Evolutionary conservation across 805 yeast genomes (phyloP).

Genomic region (Pichia phayaonensis): DNA sequence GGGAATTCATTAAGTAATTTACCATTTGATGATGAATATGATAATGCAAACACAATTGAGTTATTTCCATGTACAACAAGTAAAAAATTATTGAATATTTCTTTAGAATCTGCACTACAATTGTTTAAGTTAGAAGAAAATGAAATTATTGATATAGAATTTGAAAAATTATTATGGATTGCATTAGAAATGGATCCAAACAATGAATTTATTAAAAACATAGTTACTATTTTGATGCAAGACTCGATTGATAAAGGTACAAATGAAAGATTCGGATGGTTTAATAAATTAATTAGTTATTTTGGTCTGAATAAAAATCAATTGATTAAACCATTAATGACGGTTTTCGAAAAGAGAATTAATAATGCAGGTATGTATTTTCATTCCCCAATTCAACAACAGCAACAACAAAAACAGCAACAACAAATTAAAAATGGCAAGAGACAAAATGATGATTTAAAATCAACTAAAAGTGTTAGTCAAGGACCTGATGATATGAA

Average conservation of each 20-base stretch:
- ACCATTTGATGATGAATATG: slow-evolving; percentile 22
- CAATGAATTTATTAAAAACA: slow-evolving; percentile 14
- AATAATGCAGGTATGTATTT: slow-evolving; percentile 27
- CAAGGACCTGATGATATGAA: slow-evolving; percentile 20
- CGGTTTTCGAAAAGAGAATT: slow-evolving; percentile 22
- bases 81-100: slow-evolving; percentile 19
- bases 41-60: slow-evolving; percentile 14
- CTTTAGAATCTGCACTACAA: slow-evolving; percentile 25
- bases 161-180: slow-evolving; percentile 25
- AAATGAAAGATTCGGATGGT: slow-evolving; percentile 22
- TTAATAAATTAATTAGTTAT: slow-evolving; percentile 21
- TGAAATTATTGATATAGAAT: slow-evolving; percentile 14
- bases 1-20: slow-evolving; percentile 17
- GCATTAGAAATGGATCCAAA: slow-evolving; percentile 24
- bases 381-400: slow-evolving; percentile 6
- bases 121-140: slow-evolving; percentile 19
- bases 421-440: neutral
- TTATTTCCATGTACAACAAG: slow-evolving; percentile 28
- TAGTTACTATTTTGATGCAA: slow-evolving; percentile 20
- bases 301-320: slow-evolving; percentile 22
- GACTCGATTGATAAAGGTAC: slow-evolving; percentile 8
- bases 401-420: neutral
- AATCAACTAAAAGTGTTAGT: neutral
- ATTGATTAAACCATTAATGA: slow-evolving; percentile 19
- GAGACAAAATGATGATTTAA: neutral